Conservation (phyloP, 1,139 yeast genomes). For the Lodderomyces beijingensis region DNA sequence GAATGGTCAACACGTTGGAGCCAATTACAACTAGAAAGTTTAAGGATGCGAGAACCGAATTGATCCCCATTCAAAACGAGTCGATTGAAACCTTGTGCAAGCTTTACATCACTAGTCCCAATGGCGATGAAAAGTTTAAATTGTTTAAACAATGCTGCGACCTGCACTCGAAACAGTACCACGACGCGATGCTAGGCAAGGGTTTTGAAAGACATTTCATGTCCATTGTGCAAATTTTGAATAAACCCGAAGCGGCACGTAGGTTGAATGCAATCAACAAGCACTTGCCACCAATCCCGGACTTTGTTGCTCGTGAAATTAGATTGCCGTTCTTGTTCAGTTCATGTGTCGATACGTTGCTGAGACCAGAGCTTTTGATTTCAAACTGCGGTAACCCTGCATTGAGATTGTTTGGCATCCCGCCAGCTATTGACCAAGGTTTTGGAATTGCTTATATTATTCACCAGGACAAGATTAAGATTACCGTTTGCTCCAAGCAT, state of each 20-base stretch:
- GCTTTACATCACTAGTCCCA: slow-evolving; percentile 51
- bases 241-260: slow-evolving; percentile 27
- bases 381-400: slow-evolving; percentile 79
- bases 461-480: slow-evolving; percentile 53
- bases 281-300: slow-evolving; percentile 25
- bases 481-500: slow-evolving; percentile 69
- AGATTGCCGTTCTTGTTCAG: slow-evolving; percentile 55
- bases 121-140: slow-evolving; percentile 46
- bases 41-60: slow-evolving; percentile 64
- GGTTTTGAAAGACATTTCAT: slow-evolving; percentile 73
- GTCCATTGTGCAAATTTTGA: slow-evolving; percentile 49
- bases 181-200: slow-evolving; percentile 52
- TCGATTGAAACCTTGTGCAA: slow-evolving; percentile 53
- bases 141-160: slow-evolving; percentile 49
- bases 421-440: slow-evolving; percentile 73
- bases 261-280: slow-evolving; percentile 42
- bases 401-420: slow-evolving; percentile 64
- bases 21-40: slow-evolving; percentile 71
- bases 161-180: slow-evolving; percentile 46
- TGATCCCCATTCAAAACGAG: slow-evolving; percentile 60
- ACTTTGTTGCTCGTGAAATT: slow-evolving; percentile 13
- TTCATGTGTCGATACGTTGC: slow-evolving; percentile 44
- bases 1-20: slow-evolving; percentile 61
- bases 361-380: slow-evolving; percentile 40
- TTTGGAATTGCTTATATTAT: slow-evolving; percentile 75